phyloP scores from a whole-genome alignment of 192 early-diverging fungal species.

The Paraglomus brasilianum region DNA sequence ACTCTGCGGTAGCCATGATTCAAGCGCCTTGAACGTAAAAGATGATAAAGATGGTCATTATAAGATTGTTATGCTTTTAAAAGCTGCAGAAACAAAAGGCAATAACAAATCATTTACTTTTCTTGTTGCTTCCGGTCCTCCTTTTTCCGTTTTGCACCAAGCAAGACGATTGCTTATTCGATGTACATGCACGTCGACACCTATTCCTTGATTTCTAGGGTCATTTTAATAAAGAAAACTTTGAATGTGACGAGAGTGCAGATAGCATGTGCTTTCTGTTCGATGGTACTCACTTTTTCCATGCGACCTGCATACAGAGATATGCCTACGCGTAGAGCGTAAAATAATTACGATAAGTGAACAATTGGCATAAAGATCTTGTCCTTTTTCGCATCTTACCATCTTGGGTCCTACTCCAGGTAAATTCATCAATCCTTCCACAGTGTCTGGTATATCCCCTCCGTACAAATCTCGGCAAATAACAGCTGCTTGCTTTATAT shows the following conservation, averaged over 20 bases:
- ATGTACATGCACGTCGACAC: slow-evolving; percentile 95
- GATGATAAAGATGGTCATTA: slow-evolving; percentile 12
- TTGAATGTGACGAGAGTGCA: not conserved
- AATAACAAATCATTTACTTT: slow-evolving; percentile 39
- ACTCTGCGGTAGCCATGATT: slow-evolving; percentile 80
- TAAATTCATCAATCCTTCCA: slow-evolving; percentile 73
- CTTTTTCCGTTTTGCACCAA: slow-evolving; percentile 75
- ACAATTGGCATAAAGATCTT: not conserved
- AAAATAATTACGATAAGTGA: not conserved
- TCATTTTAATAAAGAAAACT: not conserved
- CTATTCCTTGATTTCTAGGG: slow-evolving; percentile 77
- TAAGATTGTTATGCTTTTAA: not conserved
- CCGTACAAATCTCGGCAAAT: slow-evolving; percentile 70
- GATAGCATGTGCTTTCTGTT: not conserved
- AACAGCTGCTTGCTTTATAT: slow-evolving; percentile 75
- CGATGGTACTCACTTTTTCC: slow-evolving; percentile 60
- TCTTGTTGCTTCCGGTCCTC: slow-evolving; percentile 80
- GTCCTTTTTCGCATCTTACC: slow-evolving; percentile 39
- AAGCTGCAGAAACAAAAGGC: not conserved
- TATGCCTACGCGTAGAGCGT: slow-evolving; percentile 52
- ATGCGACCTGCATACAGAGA: slow-evolving; percentile 79
- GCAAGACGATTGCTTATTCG: slow-evolving; percentile 85
- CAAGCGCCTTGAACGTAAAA: slow-evolving; percentile 45
- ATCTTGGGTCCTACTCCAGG: slow-evolving; percentile 97
- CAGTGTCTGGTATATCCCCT: slow-evolving; percentile 80